Evolutionary conservation across 2,329 filamentous ascomycete genomes (phyloP), one percentile per base, ranked within the genome.

Genomic region (Colletotrichum lini): DNA sequence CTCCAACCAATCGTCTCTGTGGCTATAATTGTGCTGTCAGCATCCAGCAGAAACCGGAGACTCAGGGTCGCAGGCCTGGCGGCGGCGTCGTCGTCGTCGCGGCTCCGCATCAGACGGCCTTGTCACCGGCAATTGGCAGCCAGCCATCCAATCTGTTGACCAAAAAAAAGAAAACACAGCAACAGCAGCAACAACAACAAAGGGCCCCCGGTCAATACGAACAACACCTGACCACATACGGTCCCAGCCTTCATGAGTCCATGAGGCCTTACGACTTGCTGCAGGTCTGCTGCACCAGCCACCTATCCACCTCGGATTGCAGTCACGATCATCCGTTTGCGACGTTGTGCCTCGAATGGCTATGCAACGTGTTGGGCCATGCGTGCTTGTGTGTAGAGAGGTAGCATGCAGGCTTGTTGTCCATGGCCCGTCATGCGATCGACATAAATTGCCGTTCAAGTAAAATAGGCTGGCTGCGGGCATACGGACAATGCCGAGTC

Each of bases 331-430:
- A 18, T 44, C 44, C 38, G 21, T 45, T 21, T 66, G 13, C 18
- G 40, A 54, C 30, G 40, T 54, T 35, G 35, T 44, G 47, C 13
- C 50, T 65, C n/a, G 12, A 57, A 58, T n/a, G 63, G 9, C 21
- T 65, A 52, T 50, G 63, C 63, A 65, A 45, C 21, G 16, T 30
- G 35, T 52, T 18, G 60, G 16, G 12, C 6, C 38, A 53, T 30
- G 21, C 12, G 44, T 64, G 49, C 50, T 64, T 38, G 35, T 38
- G 8, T 38, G 30, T 38, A 38, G 35, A 38, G 9, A 10, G 9
- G 35, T 38, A 38, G 35, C 8, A 26, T 26, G 12, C 18, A 56
- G 18, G 21, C 53, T 1, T 44, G 49, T n/a, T 45, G 18, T 12
- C 23, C 12, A 26, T 45, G 52, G 35, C 23, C 21, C 16, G 42